Conservation (phyloP, 225 moss, liverwort and hornwort species). For the Antitrichia curtipendula region DNA sequence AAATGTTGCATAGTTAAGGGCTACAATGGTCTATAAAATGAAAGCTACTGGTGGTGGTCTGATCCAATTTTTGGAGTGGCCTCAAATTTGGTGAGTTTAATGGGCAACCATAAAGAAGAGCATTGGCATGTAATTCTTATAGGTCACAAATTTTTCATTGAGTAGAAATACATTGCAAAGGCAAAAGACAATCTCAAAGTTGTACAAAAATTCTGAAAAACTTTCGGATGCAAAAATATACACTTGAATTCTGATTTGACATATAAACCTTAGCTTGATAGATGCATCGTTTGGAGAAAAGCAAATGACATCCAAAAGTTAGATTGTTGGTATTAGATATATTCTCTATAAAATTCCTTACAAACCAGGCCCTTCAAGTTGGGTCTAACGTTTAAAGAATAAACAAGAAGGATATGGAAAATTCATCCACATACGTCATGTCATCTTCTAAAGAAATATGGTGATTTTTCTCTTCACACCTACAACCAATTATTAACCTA, state of each 20-base stretch:
- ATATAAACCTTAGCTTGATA: neutral
- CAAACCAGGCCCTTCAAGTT: fast-evolving
- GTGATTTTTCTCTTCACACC: neutral
- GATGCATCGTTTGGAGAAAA: neutral
- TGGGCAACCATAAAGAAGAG: fast-evolving
- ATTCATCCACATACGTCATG: fast-evolving
- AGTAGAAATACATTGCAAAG: neutral
- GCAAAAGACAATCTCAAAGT: neutral
- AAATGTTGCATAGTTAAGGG: fast-evolving
- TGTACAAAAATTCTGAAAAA: neutral
- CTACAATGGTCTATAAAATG: neutral
- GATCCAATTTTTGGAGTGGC: neutral
- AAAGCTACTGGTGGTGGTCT: fast-evolving
- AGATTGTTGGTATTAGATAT: fast-evolving
- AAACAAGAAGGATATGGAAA: neutral
- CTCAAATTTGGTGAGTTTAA: neutral
- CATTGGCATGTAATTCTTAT: neutral
- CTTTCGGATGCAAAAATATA: neutral
- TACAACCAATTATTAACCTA: neutral
- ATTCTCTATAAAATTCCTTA: fast-evolving
- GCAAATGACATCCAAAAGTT: neutral
- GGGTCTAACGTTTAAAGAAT: fast-evolving
- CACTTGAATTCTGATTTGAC: neutral
- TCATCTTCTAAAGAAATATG: neutral
- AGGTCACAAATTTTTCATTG: neutral